Percentiles rank a stretch among this genome's conserved stretches.
These are phyloP conservation scores for Harringtonia aguacate DNA, from an alignment of 2,329 filamentous ascomycete genomes.

Conservation along the genomic window DNA sequence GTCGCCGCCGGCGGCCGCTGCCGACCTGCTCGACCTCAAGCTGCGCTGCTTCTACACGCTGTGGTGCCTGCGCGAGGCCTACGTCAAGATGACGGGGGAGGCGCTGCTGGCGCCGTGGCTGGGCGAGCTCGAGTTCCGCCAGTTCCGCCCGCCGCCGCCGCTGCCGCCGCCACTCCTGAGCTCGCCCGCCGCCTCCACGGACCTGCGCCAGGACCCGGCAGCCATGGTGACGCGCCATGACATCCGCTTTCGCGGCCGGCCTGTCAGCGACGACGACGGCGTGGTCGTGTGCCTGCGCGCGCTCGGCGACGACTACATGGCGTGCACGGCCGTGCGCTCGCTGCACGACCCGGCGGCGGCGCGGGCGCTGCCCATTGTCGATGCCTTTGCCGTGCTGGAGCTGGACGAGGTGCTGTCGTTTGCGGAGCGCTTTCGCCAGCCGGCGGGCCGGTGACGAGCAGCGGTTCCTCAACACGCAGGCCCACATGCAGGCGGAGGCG, in stretches of 20 bases:
- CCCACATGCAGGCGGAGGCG: too few species aligned
- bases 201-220: slow-evolving; percentile 19
- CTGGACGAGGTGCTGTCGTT: slow-evolving; percentile 34
- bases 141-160: slow-evolving; percentile 43
- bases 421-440: slow-evolving; percentile 22
- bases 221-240: slow-evolving; percentile 24
- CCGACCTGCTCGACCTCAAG: slow-evolving; percentile 43
- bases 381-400: slow-evolving; percentile 28
- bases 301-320: slow-evolving; percentile 40
- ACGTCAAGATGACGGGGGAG: slow-evolving; percentile 75
- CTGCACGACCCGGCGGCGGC: slow-evolving; percentile 24
- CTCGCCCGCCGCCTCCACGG: slow-evolving; percentile 9
- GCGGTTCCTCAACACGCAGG: too few species aligned
- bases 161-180: slow-evolving; percentile 7
- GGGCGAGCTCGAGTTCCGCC: slow-evolving; percentile 55
- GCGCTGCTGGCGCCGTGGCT: slow-evolving; percentile 67
- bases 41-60: slow-evolving; percentile 64
- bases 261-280: slow-evolving; percentile 29
- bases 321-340: slow-evolving; percentile 39
- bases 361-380: slow-evolving; percentile 26
- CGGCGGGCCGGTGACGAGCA: not conserved
- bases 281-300: slow-evolving; percentile 31
- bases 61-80: slow-evolving; percentile 72
- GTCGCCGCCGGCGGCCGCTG: slow-evolving; percentile 10
- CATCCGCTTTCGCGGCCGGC: slow-evolving; percentile 26